Evolutionary conservation across 2,329 filamentous ascomycete genomes (phyloP).

Genomic region (Colletotrichum cereale): DNA sequence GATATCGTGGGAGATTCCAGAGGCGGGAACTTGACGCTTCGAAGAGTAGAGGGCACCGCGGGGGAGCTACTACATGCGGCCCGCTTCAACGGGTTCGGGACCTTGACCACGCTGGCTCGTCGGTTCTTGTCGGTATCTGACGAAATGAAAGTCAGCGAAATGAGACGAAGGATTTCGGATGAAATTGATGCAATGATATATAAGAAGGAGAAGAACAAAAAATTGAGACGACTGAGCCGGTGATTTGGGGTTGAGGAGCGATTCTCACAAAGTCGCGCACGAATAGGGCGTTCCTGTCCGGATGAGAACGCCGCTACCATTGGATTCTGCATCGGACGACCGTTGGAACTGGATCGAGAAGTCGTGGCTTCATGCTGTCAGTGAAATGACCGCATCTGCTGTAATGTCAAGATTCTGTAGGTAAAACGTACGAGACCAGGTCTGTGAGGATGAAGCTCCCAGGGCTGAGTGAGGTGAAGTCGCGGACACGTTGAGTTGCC

Average conservation of each 20-base stretch:
- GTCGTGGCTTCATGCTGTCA: background rate
- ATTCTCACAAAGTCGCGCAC: conserved; percentile 26
- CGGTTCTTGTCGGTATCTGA: conserved; percentile 28
- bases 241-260: background rate
- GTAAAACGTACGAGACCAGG: background rate
- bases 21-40: background rate
- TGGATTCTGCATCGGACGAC: conserved; percentile 21
- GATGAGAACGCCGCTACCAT: conserved; percentile 28
- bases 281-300: background rate
- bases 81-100: conserved; percentile 1
- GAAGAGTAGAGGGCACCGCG: conserved; percentile 6
- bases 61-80: background rate
- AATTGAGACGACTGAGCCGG: background rate
- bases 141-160: background rate
- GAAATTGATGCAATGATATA: background rate
- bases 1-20: background rate
- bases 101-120: conserved; percentile 22
- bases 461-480: background rate
- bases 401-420: background rate
- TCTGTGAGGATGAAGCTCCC: background rate
- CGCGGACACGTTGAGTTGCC: background rate
- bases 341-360: conserved; percentile 4
- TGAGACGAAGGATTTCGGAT: background rate
- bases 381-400: background rate
- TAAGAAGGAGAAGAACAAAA: background rate